These are phyloP conservation scores for Pelagomonas calceolata DNA, from an alignment of 108 stramenopile genomes.

Conservation along the genomic window DNA sequence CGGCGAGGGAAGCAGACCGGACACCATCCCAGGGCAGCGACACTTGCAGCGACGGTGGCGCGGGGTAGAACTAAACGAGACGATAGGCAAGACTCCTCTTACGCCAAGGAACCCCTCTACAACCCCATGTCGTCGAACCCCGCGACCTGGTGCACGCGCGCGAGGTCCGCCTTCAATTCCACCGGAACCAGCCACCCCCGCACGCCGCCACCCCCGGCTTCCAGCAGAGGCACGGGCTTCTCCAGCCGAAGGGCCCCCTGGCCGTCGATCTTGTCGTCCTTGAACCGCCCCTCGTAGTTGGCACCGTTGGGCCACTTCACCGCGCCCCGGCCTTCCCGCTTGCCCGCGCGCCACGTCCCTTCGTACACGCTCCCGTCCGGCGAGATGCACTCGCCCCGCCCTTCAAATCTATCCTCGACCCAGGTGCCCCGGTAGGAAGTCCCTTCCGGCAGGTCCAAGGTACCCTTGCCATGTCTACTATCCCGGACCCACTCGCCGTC, in stretches of 20 bases:
- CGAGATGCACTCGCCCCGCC: conserved; percentile 62
- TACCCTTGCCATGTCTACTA: conserved; percentile 58
- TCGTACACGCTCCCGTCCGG: conserved; percentile 74
- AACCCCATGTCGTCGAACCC: too few species aligned
- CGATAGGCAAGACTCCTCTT: too few species aligned
- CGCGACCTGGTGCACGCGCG: neutral
- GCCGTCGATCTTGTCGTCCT: conserved; percentile 75
- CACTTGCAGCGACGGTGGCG: too few species aligned
- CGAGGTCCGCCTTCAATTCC: too few species aligned
- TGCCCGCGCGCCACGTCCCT: conserved; percentile 59
- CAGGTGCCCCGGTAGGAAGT: conserved; percentile 77
- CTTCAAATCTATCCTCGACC: conserved; percentile 76
- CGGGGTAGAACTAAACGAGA: too few species aligned
- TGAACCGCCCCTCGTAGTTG: conserved; percentile 68
- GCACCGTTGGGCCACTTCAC: neutral
- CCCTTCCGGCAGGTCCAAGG: too few species aligned
- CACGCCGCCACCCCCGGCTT: too few species aligned
- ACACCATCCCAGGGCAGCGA: too few species aligned
- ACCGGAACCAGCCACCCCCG: too few species aligned
- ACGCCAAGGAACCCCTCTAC: too few species aligned
- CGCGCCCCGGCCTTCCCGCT: conserved; percentile 66
- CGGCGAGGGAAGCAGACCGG: too few species aligned
- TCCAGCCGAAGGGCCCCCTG: conserved; percentile 76
- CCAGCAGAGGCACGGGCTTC: neutral
- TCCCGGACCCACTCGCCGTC: conserved; percentile 72